Evolutionary conservation across 257 asterid genomes (phyloP).

Genomic region (Nicotiana undulata): DNA sequence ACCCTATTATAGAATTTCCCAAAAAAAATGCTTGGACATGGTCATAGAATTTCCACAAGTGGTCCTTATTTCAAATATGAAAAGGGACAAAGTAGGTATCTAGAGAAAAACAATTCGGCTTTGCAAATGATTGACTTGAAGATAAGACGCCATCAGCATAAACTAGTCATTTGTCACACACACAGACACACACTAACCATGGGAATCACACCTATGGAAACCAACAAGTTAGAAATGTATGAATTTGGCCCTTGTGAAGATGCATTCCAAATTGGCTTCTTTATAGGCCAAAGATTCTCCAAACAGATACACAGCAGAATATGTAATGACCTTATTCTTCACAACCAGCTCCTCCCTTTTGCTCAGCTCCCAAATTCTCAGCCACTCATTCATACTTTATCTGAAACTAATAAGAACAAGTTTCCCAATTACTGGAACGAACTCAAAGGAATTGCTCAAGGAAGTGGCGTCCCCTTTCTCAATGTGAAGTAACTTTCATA

Average conservation of each 20-base stretch:
- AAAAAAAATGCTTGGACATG: no score
- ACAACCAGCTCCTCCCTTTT: constrained; percentile 70
- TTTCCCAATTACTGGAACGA: constrained; percentile 75
- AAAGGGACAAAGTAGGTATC: no score
- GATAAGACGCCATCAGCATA: constrained; percentile 2
- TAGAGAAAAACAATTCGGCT: background rate
- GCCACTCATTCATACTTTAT: constrained; percentile 42
- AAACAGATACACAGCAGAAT: constrained; percentile 50
- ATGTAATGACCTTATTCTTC: constrained; percentile 55
- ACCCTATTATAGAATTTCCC: no score
- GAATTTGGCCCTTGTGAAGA: constrained; percentile 67
- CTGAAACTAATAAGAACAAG: constrained; percentile 34
- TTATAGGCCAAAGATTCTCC: constrained; percentile 56
- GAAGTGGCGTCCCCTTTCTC: constrained; percentile 63
- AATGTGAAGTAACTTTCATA: constrained; percentile 25
- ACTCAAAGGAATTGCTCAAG: constrained; percentile 67
- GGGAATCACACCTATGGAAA: constrained; percentile 11
- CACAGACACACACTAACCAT: background rate
- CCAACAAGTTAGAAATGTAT: constrained; percentile 30
- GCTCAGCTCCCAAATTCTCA: constrained; percentile 42
- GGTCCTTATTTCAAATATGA: no score
- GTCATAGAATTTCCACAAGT: no score
- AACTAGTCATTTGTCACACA: background rate
- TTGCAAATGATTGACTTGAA: background rate
- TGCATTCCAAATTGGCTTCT: constrained; percentile 46